These are phyloP conservation scores for Xylaria sp. DNA, from an alignment of 2,329 filamentous ascomycete species.

Conservation along the genomic window DNA sequence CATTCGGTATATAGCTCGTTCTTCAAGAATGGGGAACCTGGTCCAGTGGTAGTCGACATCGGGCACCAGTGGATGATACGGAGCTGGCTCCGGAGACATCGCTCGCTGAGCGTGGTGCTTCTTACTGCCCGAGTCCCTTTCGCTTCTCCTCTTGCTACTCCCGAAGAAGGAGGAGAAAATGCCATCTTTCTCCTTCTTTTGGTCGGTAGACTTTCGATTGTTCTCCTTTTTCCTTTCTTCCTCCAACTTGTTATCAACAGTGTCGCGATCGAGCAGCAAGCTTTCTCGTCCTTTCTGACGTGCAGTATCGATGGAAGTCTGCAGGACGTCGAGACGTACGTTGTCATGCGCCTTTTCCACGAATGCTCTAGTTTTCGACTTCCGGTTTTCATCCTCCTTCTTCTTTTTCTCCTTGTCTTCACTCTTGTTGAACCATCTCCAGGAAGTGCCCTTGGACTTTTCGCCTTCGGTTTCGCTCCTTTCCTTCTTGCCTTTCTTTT, in stretches of 20 bases:
- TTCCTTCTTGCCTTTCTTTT: conserved; percentile 78
- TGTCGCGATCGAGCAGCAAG: conserved; percentile 79
- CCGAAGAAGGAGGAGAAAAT: conserved; percentile 95
- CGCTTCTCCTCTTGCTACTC: conserved; percentile 82
- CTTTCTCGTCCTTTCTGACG: conserved; percentile 75
- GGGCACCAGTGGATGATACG: conserved; percentile 71
- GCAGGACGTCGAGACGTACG: conserved; percentile 81
- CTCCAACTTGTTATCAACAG: conserved; percentile 69
- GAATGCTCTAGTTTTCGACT: conserved; percentile 63
- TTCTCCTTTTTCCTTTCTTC: conserved; percentile 84
- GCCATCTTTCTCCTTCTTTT: conserved; percentile 90
- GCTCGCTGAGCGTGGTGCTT: conserved; percentile 72
- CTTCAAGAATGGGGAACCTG: conserved; percentile 90
- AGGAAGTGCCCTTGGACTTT: conserved; percentile 69
- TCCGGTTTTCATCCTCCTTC: conserved; percentile 63
- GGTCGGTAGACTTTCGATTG: conserved; percentile 69
- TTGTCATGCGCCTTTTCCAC: conserved; percentile 71
- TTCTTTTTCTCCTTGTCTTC: conserved; percentile 76
- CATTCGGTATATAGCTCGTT: conserved; percentile 97
- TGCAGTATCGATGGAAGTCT: conserved; percentile 78
- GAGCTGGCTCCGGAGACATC: conserved; percentile 78
- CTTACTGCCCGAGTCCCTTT: conserved; percentile 73
- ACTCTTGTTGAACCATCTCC: conserved; percentile 73
- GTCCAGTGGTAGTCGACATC: conserved; percentile 97
- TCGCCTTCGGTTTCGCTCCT: conserved; percentile 63